Evolutionary conservation across 1,284 basidiomycete species (phyloP).

Genomic region (Puccinia novopanici): DNA sequence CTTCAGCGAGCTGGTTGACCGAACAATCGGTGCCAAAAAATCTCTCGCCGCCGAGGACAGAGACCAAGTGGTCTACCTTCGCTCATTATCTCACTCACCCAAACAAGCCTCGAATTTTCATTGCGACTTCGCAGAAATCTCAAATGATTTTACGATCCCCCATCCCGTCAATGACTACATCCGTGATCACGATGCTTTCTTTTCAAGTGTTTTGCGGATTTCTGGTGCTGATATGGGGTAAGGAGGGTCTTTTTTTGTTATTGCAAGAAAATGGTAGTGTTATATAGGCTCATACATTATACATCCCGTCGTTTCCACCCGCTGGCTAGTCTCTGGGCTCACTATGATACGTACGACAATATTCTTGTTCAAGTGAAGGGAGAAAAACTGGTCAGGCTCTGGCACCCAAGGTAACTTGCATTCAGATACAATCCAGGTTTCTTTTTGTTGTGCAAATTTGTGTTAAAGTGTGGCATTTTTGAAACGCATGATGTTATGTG

Average conservation of each 20-base stretch:
- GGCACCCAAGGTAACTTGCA: conserved; percentile 45
- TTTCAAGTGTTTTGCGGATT: conserved; percentile 47
- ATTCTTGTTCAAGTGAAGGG: conserved; percentile 46
- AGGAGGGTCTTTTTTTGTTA: not conserved
- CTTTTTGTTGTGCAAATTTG: not conserved
- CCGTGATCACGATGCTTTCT: conserved; percentile 2
- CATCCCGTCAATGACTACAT: conserved; percentile 22
- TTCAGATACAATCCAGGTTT: not conserved
- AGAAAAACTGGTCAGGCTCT: conserved; percentile 40
- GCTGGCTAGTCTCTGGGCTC: conserved; percentile 43
- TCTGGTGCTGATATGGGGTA: conserved; percentile 51
- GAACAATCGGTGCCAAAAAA: not conserved
- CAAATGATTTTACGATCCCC: conserved; percentile 42
- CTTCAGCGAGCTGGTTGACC: conserved; percentile 41
- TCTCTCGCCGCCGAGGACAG: not conserved
- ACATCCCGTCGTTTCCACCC: not conserved
- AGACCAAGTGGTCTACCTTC: conserved; percentile 32
- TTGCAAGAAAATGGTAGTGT: not conserved
- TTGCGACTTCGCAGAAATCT: conserved; percentile 39
- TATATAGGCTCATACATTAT: not conserved
- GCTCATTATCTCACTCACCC: conserved; percentile 44
- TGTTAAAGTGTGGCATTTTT: not conserved
- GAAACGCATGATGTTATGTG: not conserved
- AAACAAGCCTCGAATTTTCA: conserved; percentile 40
- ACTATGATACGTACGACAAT: conserved; percentile 50